Evolutionary conservation across 208 protist genomes (phyloP).

Genomic region (Trypanosomatidae sp.): DNA sequence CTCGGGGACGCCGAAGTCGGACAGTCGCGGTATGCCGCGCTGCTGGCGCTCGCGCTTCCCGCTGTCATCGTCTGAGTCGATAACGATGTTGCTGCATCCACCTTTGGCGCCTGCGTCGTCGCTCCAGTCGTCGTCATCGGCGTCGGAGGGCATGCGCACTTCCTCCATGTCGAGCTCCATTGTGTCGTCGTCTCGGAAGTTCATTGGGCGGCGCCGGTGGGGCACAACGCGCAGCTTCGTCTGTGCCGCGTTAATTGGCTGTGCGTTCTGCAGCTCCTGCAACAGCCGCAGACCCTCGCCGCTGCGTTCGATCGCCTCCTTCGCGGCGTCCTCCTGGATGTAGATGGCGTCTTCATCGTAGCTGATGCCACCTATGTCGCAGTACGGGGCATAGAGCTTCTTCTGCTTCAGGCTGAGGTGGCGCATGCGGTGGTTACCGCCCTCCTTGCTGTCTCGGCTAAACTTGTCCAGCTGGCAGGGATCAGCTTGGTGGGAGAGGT

Average conservation of each 20-base stretch:
- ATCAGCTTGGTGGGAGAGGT: conserved; percentile 93
- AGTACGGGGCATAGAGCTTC: conserved; percentile 98
- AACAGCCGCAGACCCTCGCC: conserved; percentile 84
- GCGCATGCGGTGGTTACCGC: conserved; percentile 81
- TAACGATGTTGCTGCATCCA: conserved; percentile 18
- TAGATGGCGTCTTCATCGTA: conserved; percentile 99
- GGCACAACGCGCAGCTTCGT: conserved; percentile 46
- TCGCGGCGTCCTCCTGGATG: conserved; percentile 91
- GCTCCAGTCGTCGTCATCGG: conserved; percentile 39
- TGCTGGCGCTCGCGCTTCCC: not conserved
- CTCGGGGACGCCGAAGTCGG: conserved; percentile 25
- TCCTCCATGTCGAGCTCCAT: conserved; percentile 84
- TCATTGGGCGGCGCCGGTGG: conserved; percentile 61
- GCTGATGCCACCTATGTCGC: conserved; percentile 97
- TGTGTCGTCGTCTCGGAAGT: conserved; percentile 77
- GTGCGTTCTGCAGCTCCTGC: conserved; percentile 70
- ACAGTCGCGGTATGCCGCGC: conserved; percentile 5
- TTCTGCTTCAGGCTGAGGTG: conserved; percentile 94
- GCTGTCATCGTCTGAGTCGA: conserved; percentile 28
- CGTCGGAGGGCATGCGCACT: conserved; percentile 33
- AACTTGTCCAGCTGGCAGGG: conserved; percentile 92
- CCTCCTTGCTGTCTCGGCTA: conserved; percentile 22
- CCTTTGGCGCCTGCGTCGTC: conserved; percentile 14
- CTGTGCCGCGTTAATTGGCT: conserved; percentile 69
- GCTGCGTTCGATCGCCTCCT: conserved; percentile 73